Percentiles rank a stretch among this genome's conserved stretches.
phyloP scores from a whole-genome alignment of 768 basidiomycete genomes.

The Pleurotus pulmonarius region DNA sequence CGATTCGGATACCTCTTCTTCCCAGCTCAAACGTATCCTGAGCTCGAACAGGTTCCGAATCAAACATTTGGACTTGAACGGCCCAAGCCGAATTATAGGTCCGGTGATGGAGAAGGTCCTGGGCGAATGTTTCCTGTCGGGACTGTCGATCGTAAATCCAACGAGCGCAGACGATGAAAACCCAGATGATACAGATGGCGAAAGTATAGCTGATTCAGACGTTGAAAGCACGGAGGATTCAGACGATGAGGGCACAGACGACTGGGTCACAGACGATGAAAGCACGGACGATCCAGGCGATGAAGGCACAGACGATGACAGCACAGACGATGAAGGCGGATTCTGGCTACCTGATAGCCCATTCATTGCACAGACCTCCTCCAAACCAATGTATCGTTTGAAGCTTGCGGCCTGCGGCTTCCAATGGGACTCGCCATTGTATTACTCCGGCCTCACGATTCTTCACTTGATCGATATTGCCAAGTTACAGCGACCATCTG shows the following conservation, averaged over 20 bases:
- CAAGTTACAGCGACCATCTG: neutral
- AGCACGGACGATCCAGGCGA: no score
- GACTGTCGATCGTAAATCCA: neutral
- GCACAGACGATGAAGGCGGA: neutral
- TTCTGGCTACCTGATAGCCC: constrained; percentile 4
- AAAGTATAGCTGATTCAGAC: no score
- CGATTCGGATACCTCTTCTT: neutral
- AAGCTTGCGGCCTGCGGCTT: neutral
- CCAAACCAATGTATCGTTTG: neutral
- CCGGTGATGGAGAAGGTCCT: neutral
- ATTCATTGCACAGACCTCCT: neutral
- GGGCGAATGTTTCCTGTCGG: neutral
- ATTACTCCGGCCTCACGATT: neutral
- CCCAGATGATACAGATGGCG: no score
- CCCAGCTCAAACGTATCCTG: neutral
- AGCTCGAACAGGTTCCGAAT: neutral
- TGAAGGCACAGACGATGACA: neutral
- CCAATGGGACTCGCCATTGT: neutral
- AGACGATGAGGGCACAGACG: no score
- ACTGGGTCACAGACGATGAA: no score
- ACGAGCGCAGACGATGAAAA: neutral
- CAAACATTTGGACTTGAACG: neutral
- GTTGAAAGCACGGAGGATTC: no score
- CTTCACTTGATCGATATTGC: neutral
- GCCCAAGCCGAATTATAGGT: neutral